phyloP scores from a whole-genome alignment of 1,284 basidiomycete species.

The Ceratobasidium sp. region DNA sequence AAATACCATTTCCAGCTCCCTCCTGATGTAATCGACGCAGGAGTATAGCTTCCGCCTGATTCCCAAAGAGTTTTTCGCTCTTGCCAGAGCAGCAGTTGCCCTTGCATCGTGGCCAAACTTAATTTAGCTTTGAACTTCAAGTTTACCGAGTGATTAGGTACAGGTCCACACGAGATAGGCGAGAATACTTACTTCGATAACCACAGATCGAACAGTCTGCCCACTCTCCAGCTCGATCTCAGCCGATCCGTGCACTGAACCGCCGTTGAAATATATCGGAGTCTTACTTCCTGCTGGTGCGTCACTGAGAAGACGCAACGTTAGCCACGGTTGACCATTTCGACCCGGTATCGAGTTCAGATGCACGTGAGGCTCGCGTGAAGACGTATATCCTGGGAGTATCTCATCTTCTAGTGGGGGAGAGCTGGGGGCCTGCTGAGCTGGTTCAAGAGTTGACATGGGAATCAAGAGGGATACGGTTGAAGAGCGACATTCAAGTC shows the following conservation, averaged over 20 bases:
- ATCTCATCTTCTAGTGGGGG: not conserved
- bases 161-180: not conserved
- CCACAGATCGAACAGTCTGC: conserved; percentile 10
- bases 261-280: conserved; percentile 4
- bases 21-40: not conserved
- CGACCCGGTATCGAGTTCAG: not conserved
- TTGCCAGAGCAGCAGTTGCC: not conserved
- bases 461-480: not conserved
- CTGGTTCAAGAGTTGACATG: not conserved
- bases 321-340: conserved; percentile 7
- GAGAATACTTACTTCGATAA: not conserved
- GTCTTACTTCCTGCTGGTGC: conserved; percentile 13
- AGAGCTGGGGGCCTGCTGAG: not conserved
- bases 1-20: conserved; percentile 32
- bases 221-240: not conserved
- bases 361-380: conserved; percentile 4
- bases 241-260: conserved; percentile 7
- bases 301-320: conserved; percentile 18
- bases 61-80: conserved; percentile 12
- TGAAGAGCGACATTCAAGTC: no score
- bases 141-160: not conserved
- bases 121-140: not conserved
- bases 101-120: not conserved
- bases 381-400: conserved; percentile 4
- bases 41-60: not conserved